Conservation (phyloP, 176 grass and related monocot species). For the Poa pratensis region DNA sequence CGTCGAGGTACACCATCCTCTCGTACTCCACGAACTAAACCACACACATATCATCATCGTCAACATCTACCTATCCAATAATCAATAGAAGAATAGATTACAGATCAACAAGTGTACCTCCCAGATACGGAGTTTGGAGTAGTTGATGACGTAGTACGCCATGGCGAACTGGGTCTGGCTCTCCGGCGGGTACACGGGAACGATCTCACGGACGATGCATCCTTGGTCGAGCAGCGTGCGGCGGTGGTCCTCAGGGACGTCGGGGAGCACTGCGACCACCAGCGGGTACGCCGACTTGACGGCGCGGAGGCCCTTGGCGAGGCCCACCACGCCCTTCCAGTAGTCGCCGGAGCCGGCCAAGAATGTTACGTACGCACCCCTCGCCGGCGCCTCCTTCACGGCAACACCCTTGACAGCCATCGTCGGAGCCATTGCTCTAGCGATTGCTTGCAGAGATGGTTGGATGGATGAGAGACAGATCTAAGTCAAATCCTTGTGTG, state of each 20-base stretch:
- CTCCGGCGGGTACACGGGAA: conserved; percentile 69
- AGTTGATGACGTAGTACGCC: conserved; percentile 95
- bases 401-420: neutral
- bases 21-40: conserved; percentile 76
- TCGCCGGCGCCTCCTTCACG: neutral
- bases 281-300: conserved; percentile 59
- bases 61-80: neutral
- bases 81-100: neutral
- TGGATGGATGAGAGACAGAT: neutral
- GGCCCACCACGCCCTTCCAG: conserved; percentile 73
- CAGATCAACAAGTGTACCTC: conserved; percentile 38
- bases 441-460: too few species aligned
- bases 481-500: neutral
- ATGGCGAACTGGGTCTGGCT: conserved; percentile 82
- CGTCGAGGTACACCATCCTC: conserved; percentile 82
- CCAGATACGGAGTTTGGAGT: conserved; percentile 98
- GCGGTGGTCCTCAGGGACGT: conserved; percentile 66
- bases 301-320: conserved; percentile 74
- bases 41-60: neutral
- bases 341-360: conserved; percentile 81
- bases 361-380: conserved; percentile 74
- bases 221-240: conserved; percentile 47
- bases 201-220: conserved; percentile 75
- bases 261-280: conserved; percentile 75
- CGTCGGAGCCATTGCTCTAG: conserved; percentile 2